Base-by-base conservation (phyloP, 169 alveolate species). In the Condylostoma magnum region DNA sequence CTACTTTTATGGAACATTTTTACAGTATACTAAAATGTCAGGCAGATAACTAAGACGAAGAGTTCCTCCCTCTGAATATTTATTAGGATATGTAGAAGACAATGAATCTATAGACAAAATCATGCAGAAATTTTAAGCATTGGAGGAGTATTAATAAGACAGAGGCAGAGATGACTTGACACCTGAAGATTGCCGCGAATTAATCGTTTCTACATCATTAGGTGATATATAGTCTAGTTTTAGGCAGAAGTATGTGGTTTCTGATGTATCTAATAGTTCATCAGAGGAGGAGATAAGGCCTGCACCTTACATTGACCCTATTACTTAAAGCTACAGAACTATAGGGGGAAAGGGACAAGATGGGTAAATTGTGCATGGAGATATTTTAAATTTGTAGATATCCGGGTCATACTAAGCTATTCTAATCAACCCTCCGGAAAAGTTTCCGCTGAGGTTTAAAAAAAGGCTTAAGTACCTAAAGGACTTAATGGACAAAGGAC, bases 401-500 rank as follows among this genome's bases (percentile, higher is more conserved):
- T 25, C n/a, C n/a, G 43, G 46, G 8, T 22, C 20, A 15, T 63
- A 43, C 18, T 41, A 63, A 63, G 73, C 73, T 20, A n/a, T 63
- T 37, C 60, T 63, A 20, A 44, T 63, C 15, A 63, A 63, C 57
- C 58, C 73, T n/a, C 73, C 73, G 38, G 58, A 22, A 15, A 44
- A 25, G 31, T 18, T 52, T 10, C 22, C 57, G 27, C 18, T 43
- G 8, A 56, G 57, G 18, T n/a, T 30, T 31, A 71, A 63, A 36
- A 36, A 6, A 58, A 69, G 28, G 30, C 46, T 81, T 5, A 43
- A 65, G 36, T 58, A 69, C 57, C 73, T 82, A 0, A 69, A 71
- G 41, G 36, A 33, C 4, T n/a, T 75, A n/a, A 69, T 81, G 80
- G 43, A 66, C 22, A 77, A 81, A 43, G 88, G 88, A 10, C 55